Evolutionary conservation across 83 land plant genomes (phyloP).

Genomic region (Picea abies): DNA sequence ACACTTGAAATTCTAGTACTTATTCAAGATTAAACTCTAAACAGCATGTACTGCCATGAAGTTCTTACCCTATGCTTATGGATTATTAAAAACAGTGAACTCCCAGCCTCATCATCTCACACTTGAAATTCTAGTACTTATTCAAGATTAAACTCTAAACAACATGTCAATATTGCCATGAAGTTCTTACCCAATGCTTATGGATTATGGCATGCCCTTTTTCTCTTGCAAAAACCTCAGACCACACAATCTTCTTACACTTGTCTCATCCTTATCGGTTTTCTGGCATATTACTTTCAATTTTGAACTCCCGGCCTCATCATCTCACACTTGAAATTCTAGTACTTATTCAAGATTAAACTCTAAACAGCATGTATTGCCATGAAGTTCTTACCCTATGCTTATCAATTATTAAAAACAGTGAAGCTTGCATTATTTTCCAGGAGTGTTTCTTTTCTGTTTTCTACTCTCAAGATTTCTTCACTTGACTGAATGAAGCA

Average conservation of each 20-base stretch:
- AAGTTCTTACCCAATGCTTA: not conserved
- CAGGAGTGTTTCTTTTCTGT: not conserved
- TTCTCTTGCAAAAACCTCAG: not conserved
- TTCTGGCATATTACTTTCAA: not conserved
- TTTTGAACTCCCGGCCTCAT: not conserved
- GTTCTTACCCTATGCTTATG: not conserved
- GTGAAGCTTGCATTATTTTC: not conserved
- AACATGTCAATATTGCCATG: not conserved
- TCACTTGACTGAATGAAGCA: no score
- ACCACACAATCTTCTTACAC: not conserved
- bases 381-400: not conserved
- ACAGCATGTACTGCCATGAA: not conserved
- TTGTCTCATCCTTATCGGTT: not conserved
- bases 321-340: not conserved
- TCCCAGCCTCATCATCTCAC: not conserved
- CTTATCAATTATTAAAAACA: no score
- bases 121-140: not conserved
- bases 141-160: not conserved
- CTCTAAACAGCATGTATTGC: not conserved
- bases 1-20: not conserved
- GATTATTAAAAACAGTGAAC: not conserved
- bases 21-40: not conserved
- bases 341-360: not conserved
- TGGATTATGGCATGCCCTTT: not conserved
- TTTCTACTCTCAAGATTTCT: not conserved